Conservation (phyloP, 768 basidiomycete genomes). For the Phaeolepiota aurea region DNA sequence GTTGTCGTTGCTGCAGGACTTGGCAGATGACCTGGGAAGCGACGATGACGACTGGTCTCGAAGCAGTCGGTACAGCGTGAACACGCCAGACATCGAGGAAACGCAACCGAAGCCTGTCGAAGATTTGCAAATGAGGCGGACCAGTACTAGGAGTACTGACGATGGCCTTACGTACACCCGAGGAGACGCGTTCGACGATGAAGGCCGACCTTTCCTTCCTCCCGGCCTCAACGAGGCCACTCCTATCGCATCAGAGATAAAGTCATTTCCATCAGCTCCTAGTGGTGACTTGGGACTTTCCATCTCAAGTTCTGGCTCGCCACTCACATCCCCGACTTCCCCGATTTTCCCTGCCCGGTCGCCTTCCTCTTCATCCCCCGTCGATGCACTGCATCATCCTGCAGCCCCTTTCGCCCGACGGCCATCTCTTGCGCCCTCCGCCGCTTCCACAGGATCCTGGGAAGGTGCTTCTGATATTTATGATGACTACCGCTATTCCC, state of each 20-base stretch:
- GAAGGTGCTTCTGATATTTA: slow-evolving; percentile 70
- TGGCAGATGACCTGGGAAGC: slow-evolving; percentile 27
- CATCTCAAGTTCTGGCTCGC: neutral
- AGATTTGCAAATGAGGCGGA: neutral
- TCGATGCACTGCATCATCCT: neutral
- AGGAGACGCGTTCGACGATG: neutral
- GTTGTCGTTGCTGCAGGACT: slow-evolving; percentile 50
- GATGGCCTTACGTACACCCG: neutral
- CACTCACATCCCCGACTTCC: slow-evolving; percentile 7
- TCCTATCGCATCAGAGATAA: neutral
- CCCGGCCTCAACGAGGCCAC: neutral
- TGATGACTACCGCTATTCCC: slow-evolving; percentile 71
- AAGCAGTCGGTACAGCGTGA: neutral
- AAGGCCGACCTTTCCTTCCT: neutral
- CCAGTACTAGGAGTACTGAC: neutral
- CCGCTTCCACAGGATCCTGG: slow-evolving; percentile 30
- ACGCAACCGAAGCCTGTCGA: no score
- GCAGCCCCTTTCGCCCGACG: slow-evolving; percentile 8
- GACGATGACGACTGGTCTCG: slow-evolving; percentile 16
- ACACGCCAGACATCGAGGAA: neutral
- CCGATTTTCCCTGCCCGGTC: no score
- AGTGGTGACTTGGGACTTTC: no score
- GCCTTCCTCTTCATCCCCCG: no score
- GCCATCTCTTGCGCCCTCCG: slow-evolving; percentile 21
- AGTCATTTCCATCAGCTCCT: slow-evolving; percentile 2